Base-by-base conservation (phyloP, 2,329 filamentous ascomycete genomes). In the Talaromyces albobiverticillius region DNA sequence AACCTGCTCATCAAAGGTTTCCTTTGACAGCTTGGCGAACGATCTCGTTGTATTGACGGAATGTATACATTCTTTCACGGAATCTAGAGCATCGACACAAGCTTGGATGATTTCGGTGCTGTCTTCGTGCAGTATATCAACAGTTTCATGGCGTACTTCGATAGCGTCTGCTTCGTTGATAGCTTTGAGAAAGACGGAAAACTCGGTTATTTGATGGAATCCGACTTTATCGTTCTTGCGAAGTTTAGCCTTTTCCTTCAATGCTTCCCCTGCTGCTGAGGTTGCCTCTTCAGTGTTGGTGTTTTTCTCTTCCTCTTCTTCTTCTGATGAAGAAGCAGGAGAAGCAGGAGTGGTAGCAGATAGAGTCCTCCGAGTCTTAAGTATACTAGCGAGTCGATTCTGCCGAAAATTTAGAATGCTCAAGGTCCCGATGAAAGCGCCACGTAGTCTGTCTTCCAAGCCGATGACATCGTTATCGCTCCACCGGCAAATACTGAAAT, bases 401-500 rank as follows among this genome's bases (percentile, higher is more conserved):
- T 41, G 18, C 7, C 40, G 22, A 3, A 41, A 31, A 38, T 50
- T 50, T 36, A 50, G 16, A 41, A 41, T 16, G 36, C 23, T 50
- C 25, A 3, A 26, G n/a, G 36, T 50, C 20, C 47, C 25, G 13
- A 50, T 31, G n/a, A 50, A 50, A 22, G 36, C 25, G 11, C 40
- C 31, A 20, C 36, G 47, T 10, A 50, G 7, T 26, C 41, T 38
- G 29, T 50, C 34, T 7, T 29, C 23, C 23, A 50, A 23, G 13
- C 43, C 31, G n/a, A 26, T 38, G 22, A 42, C 41, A 43, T 47
- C 46, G 57, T 47, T 51, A 56, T 46, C 38, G 16, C 34, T 53
- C 78, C 78, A 80, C 2, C 71, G 64, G 1, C 76, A 71, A 3
- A 74, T 64, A 0, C 77, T 79, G 18, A 79, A 67, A 55, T 80